Percentiles rank a stretch among this genome's conserved stretches.
Conservation (phyloP, 345 rosid species). For the Anastatica hierochuntica region DNA sequence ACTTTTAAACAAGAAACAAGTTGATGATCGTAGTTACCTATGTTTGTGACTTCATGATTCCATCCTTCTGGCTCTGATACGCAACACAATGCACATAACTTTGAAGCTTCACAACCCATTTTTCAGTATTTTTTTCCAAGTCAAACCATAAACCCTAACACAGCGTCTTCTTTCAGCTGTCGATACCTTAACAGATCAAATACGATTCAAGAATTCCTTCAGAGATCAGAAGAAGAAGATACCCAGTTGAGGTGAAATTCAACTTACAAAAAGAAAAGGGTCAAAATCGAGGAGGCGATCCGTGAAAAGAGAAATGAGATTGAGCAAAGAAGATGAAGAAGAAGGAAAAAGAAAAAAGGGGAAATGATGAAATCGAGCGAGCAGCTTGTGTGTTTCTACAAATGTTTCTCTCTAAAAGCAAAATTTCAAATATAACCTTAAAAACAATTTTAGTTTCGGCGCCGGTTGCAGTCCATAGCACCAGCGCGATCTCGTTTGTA, state of each 20-base stretch:
- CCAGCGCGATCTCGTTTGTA: too few relatives aligned
- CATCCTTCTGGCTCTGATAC: conserved; percentile 51
- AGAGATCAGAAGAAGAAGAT: not conserved
- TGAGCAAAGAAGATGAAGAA: not conserved
- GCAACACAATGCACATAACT: conserved; percentile 51
- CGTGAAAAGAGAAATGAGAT: not conserved
- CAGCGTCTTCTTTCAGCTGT: not conserved
- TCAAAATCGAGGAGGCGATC: conserved; percentile 13
- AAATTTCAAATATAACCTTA: too few relatives aligned
- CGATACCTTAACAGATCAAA: conserved; percentile 16
- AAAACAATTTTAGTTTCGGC: too few relatives aligned
- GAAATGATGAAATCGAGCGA: not conserved
- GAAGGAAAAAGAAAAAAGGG: not conserved
- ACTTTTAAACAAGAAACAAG: not conserved
- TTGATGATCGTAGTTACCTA: conserved; percentile 33
- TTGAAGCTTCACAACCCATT: conserved; percentile 55
- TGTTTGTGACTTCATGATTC: conserved; percentile 45
- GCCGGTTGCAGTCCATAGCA: too few relatives aligned
- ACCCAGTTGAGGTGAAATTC: conserved; percentile 4
- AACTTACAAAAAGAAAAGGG: not conserved
- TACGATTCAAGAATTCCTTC: not conserved
- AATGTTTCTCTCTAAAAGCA: too few relatives aligned
- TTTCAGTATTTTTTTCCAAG: too few relatives aligned
- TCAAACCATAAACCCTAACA: conserved; percentile 27
- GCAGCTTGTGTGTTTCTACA: too few relatives aligned